A percentile compares a stretch with the other conserved stretches of the same genome.
Evolutionary conservation across 2,329 filamentous ascomycete genomes (phyloP).

Genomic region (Myriosclerotinia curreyana): DNA sequence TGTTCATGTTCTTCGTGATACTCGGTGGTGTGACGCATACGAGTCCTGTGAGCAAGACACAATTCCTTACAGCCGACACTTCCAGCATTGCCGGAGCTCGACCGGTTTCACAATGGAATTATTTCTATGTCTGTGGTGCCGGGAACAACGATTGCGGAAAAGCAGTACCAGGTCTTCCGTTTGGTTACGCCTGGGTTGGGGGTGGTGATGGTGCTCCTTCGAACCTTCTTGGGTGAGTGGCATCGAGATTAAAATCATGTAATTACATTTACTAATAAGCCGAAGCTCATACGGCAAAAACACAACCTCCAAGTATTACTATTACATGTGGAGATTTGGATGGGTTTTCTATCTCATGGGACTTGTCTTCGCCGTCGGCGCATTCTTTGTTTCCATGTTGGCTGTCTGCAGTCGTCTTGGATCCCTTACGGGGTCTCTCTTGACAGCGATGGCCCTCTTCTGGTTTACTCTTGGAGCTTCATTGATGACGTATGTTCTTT

Average conservation of each 20-base stretch:
- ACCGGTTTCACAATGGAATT: constrained; percentile 77
- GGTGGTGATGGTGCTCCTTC: constrained; percentile 52
- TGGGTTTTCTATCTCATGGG: constrained; percentile 88
- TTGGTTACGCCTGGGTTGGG: constrained; percentile 69
- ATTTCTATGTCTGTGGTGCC: constrained; percentile 75
- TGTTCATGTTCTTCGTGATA: constrained; percentile 64
- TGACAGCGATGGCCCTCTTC: constrained; percentile 58
- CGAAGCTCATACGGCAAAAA: constrained; percentile 50
- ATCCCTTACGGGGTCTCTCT: constrained; percentile 61
- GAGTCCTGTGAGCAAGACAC: constrained; percentile 67
- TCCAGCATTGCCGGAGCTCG: constrained; percentile 65
- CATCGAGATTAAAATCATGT: background rate
- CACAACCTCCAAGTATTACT: constrained; percentile 63
- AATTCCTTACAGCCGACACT: constrained; percentile 82
- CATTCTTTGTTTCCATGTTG: constrained; percentile 66
- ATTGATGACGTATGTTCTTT: constrained; percentile 67
- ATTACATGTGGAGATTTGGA: constrained; percentile 84
- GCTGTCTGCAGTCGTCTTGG: constrained; percentile 70
- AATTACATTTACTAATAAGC: constrained; percentile 18
- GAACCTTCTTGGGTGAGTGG: constrained; percentile 51
- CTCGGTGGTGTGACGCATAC: constrained; percentile 56
- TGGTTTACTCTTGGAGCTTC: constrained; percentile 65
- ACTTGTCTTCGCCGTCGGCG: constrained; percentile 70
- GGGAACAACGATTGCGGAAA: constrained; percentile 62
- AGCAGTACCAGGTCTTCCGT: constrained; percentile 59